Base-by-base conservation (phyloP, 768 basidiomycete genomes). In the Rhizopogon vulgaris region DNA sequence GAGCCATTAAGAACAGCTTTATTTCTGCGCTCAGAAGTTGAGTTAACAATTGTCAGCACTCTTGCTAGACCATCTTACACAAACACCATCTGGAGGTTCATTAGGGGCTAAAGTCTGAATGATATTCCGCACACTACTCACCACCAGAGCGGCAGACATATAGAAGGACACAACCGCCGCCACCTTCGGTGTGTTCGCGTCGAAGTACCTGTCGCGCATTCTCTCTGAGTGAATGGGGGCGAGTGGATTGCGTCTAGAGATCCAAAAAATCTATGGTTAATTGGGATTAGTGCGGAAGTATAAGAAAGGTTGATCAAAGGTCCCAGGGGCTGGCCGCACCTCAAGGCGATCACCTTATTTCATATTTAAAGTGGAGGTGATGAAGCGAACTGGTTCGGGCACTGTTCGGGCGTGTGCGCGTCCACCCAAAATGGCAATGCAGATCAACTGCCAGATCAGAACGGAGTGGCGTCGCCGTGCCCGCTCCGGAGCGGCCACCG, bases 81-180 rank as follows among this genome's bases (percentile, higher is more conserved):
- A 50, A 77, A 77, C 42, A 78, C 75, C 76, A 78, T 77, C 76
- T 78, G 36, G 34, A n/a, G 10, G 47, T 45, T 45, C 18, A 48
- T 40, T 41, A 51, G 28, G 38, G 30, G 41, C 32, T n/a, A 36
- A 36, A 49, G 54, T 51, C 37, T 41, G 22, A 38, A 28, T 24
- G 36, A 34, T 37, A 40, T 57, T 28, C 32, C 38, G 40, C 27
- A 45, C 1, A 22, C 2, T 34, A 76, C 85, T 66, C 61, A 88
- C 85, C 38, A 88, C 78, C 8, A 90, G 71, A 3, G 87, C 87
- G 3, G 87, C 78, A 18, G 68, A 66, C 87, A 90, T 89, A 72
- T 89, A 90, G 69, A 90, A 90, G 6, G 74, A 56, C 55, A 89
- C 86, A 24, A 90, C 87, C n/a, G 67, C 78, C 14, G 83, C 81